A percentile compares a stretch with the other conserved stretches of the same genome.
phyloP scores from a whole-genome alignment of 805 yeast genomes.

The Schizosaccharomyces osmophilus region DNA sequence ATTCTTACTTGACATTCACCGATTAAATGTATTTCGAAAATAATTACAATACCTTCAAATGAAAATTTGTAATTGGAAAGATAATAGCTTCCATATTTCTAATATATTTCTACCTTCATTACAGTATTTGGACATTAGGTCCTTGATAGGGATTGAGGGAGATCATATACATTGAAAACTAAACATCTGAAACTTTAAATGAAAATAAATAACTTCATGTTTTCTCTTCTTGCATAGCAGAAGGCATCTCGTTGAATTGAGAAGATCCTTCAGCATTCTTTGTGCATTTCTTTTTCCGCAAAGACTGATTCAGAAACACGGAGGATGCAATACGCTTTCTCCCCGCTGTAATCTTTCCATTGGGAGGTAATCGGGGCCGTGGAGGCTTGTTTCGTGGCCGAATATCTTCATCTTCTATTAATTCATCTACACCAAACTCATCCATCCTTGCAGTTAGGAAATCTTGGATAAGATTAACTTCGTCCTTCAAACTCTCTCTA shows the following conservation, averaged over 20 bases:
- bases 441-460: slow-evolving; percentile 19
- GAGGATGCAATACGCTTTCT: slow-evolving; percentile 1
- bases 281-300: background rate
- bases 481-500: slow-evolving; percentile 26
- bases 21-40: no score
- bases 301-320: background rate
- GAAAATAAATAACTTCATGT: background rate
- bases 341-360: slow-evolving; percentile 44
- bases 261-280: background rate
- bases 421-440: slow-evolving; percentile 7
- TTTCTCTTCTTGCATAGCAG: background rate
- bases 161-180: no score
- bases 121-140: no score
- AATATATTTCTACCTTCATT: no score
- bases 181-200: no score
- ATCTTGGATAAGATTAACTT: slow-evolving; percentile 34
- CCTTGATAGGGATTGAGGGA: no score
- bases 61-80: no score
- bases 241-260: background rate
- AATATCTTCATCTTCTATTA: slow-evolving; percentile 59
- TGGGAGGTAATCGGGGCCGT: slow-evolving; percentile 69
- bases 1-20: no score
- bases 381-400: slow-evolving; percentile 54
- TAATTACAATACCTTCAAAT: no score
- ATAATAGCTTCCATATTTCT: no score